Percentiles rank a stretch among this genome's conserved stretches.
Conservation (phyloP, 345 rosid genomes). For the Melastoma malabathricum region DNA sequence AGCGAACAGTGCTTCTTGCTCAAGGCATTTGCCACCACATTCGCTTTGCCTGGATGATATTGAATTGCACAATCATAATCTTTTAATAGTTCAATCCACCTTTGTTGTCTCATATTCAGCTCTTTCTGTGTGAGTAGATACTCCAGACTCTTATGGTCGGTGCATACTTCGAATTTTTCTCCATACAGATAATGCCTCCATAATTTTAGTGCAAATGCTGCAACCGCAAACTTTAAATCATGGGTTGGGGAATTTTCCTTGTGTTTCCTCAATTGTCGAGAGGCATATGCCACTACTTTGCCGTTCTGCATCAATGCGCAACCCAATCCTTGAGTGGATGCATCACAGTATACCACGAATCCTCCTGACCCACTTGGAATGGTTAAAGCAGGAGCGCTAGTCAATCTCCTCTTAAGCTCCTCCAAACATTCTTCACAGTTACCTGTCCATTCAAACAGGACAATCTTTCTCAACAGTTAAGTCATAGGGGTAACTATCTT, state of each 20-base stretch:
- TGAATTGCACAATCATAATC: background rate
- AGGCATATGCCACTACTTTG: too few relatives aligned
- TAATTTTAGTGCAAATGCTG: slow-evolving; percentile 2
- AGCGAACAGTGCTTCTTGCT: background rate
- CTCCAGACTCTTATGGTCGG: background rate
- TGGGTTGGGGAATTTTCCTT: background rate
- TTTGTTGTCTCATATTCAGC: background rate
- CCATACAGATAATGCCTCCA: slow-evolving; percentile 1
- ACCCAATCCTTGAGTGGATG: background rate
- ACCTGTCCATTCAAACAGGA: background rate
- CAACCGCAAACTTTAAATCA: background rate
- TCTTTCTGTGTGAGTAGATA: too few relatives aligned
- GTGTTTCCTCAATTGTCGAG: too few relatives aligned
- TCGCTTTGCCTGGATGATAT: background rate
- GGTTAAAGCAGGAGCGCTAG: background rate
- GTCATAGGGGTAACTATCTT: background rate
- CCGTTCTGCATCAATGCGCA: too few relatives aligned
- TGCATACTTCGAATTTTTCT: background rate
- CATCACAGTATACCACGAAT: background rate
- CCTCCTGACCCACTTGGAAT: background rate
- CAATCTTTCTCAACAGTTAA: background rate
- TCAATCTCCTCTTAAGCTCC: background rate
- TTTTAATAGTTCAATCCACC: background rate
- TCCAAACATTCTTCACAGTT: background rate
- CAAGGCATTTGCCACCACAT: background rate